Evolutionary conservation across 345 rosid species (phyloP), one percentile per base, ranked within the genome.

Genomic region (Populus simonii): DNA sequence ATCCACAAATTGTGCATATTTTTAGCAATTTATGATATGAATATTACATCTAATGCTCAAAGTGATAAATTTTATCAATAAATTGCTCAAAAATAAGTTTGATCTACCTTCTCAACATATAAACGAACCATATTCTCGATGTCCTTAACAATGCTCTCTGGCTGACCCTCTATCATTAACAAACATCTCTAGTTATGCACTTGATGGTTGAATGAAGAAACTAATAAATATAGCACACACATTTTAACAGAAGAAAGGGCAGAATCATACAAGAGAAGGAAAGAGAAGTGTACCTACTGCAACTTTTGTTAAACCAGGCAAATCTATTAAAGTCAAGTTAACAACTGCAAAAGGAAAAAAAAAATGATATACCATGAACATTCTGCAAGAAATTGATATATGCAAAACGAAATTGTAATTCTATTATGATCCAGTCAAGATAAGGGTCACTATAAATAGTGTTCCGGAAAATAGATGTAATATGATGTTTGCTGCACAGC

Each of bases 221-320:
- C 39, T 27, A 45, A 31, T 63, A 55, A 41, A 8, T 0, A 36
- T 43, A 38, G 33, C 17, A 31, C 20, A 27, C 17, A 33, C 10
- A n/a, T 59, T 51, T 53, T 35, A 36, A 62, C 4, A 23, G 51
- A 38, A 7, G 4, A 47, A 74, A 66, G 6, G 38, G 15, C 45
- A 41, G 63, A 73, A 75, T 31, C 12, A 27, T 16, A 12, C 29
- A 55, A 8, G 53, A 33, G 12, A 9, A 78, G 43, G 39, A 35
- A 65, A 33, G 22, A 12, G 66, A 65, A 59, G 25, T 80, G 74
- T 88, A 91, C 94, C 92, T 27, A 91, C 71, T 45, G 91, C 92
- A 85, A 91, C 89, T 84, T 91, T 89, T 66, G 92, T 91, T 74
- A 91, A 78, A 47, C 92, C 92, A 39, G 94, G 94, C 89, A 91